These are phyloP conservation scores for Citrus medica DNA, from an alignment of 345 rosid genomes.

Conservation along the genomic window DNA sequence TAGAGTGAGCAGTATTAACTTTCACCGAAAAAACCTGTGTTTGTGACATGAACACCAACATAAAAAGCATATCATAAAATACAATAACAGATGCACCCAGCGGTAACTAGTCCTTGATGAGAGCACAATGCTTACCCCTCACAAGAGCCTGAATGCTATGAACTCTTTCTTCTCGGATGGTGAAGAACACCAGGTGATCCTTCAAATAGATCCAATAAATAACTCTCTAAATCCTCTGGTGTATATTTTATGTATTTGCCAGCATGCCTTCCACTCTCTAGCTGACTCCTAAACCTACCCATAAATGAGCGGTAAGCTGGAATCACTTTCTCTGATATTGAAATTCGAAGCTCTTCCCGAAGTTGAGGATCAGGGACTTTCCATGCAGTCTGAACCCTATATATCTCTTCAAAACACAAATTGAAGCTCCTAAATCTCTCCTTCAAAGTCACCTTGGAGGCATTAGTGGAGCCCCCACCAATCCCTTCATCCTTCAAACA, in stretches of 20 bases:
- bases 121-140: constrained; percentile 27
- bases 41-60: constrained; percentile 41
- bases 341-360: constrained; percentile 89
- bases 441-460: constrained; percentile 76
- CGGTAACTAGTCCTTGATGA: constrained; percentile 23
- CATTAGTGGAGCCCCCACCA: constrained; percentile 63
- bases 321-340: constrained; percentile 82
- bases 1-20: constrained; percentile 31
- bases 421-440: constrained; percentile 87
- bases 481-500: constrained; percentile 84
- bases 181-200: constrained; percentile 79
- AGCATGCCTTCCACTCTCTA: constrained; percentile 78
- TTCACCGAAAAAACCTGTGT: constrained; percentile 31
- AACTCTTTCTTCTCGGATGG: constrained; percentile 70
- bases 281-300: constrained; percentile 80
- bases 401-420: constrained; percentile 83
- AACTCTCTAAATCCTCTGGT: constrained; percentile 87
- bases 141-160: constrained; percentile 32
- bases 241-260: constrained; percentile 93
- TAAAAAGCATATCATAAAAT: constrained; percentile 29
- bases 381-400: constrained; percentile 91
- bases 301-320: constrained; percentile 88
- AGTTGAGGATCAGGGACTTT: constrained; percentile 93
- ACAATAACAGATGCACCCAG: constrained; percentile 26
- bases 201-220: constrained; percentile 78